These are phyloP conservation scores for Colletotrichum sidae DNA, from an alignment of 2,329 filamentous ascomycete genomes.

Conservation along the genomic window DNA sequence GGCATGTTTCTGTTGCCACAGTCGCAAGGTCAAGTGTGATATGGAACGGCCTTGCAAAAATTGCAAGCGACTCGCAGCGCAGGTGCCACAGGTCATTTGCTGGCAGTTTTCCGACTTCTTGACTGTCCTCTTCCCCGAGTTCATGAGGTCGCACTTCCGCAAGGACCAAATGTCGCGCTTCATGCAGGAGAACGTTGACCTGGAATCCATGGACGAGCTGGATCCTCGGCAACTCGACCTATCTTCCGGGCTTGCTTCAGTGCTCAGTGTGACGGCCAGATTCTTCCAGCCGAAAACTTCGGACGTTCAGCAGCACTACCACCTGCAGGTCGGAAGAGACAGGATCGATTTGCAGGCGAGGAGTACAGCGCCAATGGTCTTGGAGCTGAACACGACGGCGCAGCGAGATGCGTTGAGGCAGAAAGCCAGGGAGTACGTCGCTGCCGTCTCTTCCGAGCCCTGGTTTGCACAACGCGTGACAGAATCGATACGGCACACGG, in stretches of 20 bases:
- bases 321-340: slow-evolving; percentile 52
- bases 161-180: slow-evolving; percentile 63
- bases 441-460: slow-evolving; percentile 60
- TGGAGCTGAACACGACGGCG: slow-evolving; percentile 56
- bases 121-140: slow-evolving; percentile 62
- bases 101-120: slow-evolving; percentile 70
- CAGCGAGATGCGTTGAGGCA: slow-evolving; percentile 60
- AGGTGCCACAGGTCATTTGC: slow-evolving; percentile 66
- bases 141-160: slow-evolving; percentile 62
- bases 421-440: slow-evolving; percentile 60
- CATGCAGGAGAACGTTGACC: slow-evolving; percentile 60
- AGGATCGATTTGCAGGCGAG: slow-evolving; percentile 55
- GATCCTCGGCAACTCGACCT: slow-evolving; percentile 57
- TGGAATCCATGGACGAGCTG: slow-evolving; percentile 53
- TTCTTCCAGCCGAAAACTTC: slow-evolving; percentile 63
- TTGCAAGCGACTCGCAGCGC: slow-evolving; percentile 63
- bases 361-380: slow-evolving; percentile 61
- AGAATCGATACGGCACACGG: slow-evolving; percentile 56
- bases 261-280: slow-evolving; percentile 60
- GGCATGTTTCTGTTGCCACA: slow-evolving; percentile 70
- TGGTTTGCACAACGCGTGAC: slow-evolving; percentile 63
- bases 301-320: slow-evolving; percentile 65
- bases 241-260: slow-evolving; percentile 61
- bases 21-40: slow-evolving; percentile 69
- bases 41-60: slow-evolving; percentile 66